Conservation (phyloP, 768 basidiomycete species). For the Lactarius tabidus region DNA sequence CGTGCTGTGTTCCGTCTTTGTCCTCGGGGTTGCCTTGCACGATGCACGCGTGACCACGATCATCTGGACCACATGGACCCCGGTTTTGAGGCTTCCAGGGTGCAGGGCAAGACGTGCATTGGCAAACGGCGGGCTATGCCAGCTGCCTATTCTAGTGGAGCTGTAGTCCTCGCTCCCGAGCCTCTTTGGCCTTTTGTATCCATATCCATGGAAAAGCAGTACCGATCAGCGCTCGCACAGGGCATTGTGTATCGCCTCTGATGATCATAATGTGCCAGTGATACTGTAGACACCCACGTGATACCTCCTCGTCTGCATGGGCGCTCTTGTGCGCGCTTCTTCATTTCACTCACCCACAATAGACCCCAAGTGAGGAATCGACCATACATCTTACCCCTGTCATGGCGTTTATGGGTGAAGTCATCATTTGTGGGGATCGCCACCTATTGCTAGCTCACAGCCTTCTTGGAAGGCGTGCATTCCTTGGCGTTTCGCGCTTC, state of each 20-base stretch:
- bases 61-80: constrained; percentile 48
- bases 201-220: constrained; percentile 45
- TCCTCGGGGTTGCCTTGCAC: constrained; percentile 55
- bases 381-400: no score
- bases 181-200: no score
- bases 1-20: constrained; percentile 59
- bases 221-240: constrained; percentile 50
- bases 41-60: constrained; percentile 55
- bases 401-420: background rate
- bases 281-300: background rate
- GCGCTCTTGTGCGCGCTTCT: background rate
- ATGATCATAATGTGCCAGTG: no score
- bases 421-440: background rate
- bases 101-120: constrained; percentile 33
- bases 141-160: constrained; percentile 56
- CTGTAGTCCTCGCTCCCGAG: constrained; percentile 52
- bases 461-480: background rate
- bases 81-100: constrained; percentile 29
- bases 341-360: no score
- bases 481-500: background rate
- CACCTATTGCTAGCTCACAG: background rate
- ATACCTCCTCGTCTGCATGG: background rate
- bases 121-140: constrained; percentile 32
- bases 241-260: no score
- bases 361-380: no score